Percentiles rank a stretch among this genome's conserved stretches.
phyloP scores from a whole-genome alignment of 768 basidiomycete genomes.

The Serendipita sp. region DNA sequence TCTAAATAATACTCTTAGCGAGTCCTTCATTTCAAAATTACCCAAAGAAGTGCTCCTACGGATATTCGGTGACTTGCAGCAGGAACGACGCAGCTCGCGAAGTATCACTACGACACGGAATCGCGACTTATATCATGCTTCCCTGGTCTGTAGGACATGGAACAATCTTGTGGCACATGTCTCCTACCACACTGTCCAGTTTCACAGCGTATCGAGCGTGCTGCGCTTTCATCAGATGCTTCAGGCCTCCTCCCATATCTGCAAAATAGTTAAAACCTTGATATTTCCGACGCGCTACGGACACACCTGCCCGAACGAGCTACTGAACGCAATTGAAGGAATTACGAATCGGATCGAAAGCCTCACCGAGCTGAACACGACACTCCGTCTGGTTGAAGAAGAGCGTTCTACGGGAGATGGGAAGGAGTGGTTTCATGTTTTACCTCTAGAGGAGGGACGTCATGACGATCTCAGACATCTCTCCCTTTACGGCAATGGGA shows the following conservation, averaged over 20 bases:
- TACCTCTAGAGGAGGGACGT: background rate
- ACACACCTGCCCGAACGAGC: background rate
- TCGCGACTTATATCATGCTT: background rate
- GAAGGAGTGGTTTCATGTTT: background rate
- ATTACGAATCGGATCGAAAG: background rate
- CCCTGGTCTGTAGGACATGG: background rate
- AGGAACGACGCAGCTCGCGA: no score
- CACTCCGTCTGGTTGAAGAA: background rate
- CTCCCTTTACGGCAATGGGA: background rate
- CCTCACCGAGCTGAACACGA: background rate
- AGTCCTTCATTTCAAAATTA: no score
- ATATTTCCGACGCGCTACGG: background rate
- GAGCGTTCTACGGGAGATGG: background rate
- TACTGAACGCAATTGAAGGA: background rate
- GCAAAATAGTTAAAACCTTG: background rate
- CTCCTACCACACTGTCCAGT: background rate
- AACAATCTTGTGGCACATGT: background rate
- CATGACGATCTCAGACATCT: background rate
- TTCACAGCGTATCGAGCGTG: background rate
- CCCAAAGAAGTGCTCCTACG: no score
- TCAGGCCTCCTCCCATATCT: background rate
- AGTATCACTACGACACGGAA: no score
- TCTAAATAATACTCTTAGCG: no score
- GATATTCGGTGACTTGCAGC: no score
- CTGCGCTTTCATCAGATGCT: background rate